A percentile compares a stretch with the other conserved stretches of the same genome.
Conservation (phyloP, 1,139 yeast genomes). For the Lipomyces yarrowii region DNA sequence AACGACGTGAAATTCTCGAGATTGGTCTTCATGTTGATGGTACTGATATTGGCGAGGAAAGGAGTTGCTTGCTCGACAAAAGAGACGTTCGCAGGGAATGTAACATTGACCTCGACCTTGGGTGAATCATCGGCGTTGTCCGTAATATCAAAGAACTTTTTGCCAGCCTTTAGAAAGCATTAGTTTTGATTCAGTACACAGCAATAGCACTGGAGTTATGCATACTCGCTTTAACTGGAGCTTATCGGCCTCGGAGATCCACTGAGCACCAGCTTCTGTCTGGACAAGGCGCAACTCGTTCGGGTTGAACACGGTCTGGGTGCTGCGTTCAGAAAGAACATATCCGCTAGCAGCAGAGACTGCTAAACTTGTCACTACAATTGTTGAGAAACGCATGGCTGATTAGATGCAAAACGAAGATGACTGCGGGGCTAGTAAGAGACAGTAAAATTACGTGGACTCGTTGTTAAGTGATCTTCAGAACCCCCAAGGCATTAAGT, state of each 20-base stretch:
- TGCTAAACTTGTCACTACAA: constrained; percentile 4
- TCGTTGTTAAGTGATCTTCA: too few species aligned
- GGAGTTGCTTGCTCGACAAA: constrained; percentile 48
- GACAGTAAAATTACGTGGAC: too few species aligned
- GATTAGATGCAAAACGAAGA: background rate
- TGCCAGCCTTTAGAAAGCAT: constrained; percentile 43
- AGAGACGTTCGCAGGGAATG: constrained; percentile 57
- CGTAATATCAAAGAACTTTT: constrained; percentile 73
- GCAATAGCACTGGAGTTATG: background rate
- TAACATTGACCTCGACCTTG: constrained; percentile 29
- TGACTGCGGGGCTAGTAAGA: background rate
- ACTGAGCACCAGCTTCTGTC: constrained; percentile 42
- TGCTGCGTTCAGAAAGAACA: constrained; percentile 19
- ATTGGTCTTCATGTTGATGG: constrained; percentile 53
- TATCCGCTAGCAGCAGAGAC: constrained; percentile 22
- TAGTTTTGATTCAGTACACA: background rate
- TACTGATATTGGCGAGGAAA: constrained; percentile 50
- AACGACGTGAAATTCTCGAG: constrained; percentile 69
- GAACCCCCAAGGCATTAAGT: too few species aligned
- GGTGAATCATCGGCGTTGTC: constrained; percentile 35
- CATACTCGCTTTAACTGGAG: constrained; percentile 50
- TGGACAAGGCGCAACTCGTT: constrained; percentile 40
- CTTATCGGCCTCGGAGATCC: constrained; percentile 61
- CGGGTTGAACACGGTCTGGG: constrained; percentile 24
- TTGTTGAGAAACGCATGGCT: constrained; percentile 21